phyloP scores from a whole-genome alignment of 305 asterid species.

The Solanum chacoense region DNA sequence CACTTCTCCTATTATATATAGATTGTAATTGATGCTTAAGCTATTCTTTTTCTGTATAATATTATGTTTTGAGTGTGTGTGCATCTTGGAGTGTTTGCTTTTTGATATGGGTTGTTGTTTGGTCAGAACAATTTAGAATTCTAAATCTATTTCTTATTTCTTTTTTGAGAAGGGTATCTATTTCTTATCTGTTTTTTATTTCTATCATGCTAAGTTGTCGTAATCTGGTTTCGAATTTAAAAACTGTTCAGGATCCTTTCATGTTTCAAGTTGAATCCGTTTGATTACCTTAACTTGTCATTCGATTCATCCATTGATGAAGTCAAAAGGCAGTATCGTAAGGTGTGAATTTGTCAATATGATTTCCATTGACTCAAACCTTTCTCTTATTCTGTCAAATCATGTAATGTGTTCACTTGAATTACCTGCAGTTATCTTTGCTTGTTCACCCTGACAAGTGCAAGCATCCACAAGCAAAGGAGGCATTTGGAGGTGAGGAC shows the following conservation, averaged over 20 bases:
- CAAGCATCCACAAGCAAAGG: conserved; percentile 97
- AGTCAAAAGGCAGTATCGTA: conserved; percentile 84
- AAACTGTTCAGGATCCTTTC: conserved; percentile 77
- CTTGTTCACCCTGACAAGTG: conserved; percentile 99
- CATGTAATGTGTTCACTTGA: neutral
- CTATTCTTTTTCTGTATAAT: neutral
- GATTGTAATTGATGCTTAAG: neutral
- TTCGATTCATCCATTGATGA: conserved; percentile 73
- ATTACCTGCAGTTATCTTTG: conserved; percentile 58
- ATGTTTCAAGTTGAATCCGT: conserved; percentile 94
- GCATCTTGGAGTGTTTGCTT: neutral
- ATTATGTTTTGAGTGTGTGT: neutral
- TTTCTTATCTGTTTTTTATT: neutral
- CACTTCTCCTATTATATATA: too few relatives aligned
- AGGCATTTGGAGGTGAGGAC: conserved; percentile 85
- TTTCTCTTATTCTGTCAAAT: conserved; percentile 4
- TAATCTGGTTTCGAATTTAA: neutral
- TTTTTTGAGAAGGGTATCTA: neutral
- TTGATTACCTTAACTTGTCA: conserved; percentile 82
- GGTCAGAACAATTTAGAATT: neutral
- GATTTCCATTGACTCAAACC: neutral
- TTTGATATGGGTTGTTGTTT: neutral
- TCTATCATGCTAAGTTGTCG: neutral
- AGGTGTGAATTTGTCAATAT: conserved; percentile 32
- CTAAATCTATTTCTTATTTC: neutral